phyloP scores from a whole-genome alignment of 805 yeast genomes.

The Teunomyces kruisii region DNA sequence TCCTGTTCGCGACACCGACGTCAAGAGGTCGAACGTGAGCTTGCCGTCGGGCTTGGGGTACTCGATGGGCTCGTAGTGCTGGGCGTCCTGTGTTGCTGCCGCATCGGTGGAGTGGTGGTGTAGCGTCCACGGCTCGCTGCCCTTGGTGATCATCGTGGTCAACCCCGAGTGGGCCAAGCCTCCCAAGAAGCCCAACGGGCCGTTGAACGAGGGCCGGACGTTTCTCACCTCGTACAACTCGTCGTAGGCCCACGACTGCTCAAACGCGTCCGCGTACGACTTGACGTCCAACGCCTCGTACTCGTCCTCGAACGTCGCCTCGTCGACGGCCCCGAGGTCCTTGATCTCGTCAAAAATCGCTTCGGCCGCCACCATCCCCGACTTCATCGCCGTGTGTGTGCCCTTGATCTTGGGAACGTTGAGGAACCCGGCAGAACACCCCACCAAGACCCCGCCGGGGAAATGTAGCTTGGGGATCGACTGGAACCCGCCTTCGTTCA shows the following conservation, averaged over 20 bases:
- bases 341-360: slow-evolving; percentile 50
- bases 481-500: slow-evolving; percentile 96
- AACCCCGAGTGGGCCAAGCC: slow-evolving; percentile 86
- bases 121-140: slow-evolving; percentile 87
- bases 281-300: slow-evolving; percentile 42
- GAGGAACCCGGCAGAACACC: slow-evolving; percentile 95
- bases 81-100: slow-evolving; percentile 65
- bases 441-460: slow-evolving; percentile 96
- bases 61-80: slow-evolving; percentile 64
- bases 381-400: slow-evolving; percentile 94
- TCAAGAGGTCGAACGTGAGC: slow-evolving; percentile 85
- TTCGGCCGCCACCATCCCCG: slow-evolving; percentile 95
- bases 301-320: slow-evolving; percentile 36
- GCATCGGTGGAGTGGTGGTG: slow-evolving; percentile 71
- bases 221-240: slow-evolving; percentile 87
- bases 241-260: slow-evolving; percentile 79
- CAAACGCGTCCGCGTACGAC: slow-evolving; percentile 62
- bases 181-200: slow-evolving; percentile 71
- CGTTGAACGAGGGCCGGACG: slow-evolving; percentile 86
- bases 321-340: slow-evolving; percentile 48
- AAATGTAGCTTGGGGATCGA: slow-evolving; percentile 86
- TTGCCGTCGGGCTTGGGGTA: slow-evolving; percentile 97
- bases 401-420: slow-evolving; percentile 98
- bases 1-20: slow-evolving; percentile 96
- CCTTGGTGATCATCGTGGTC: slow-evolving; percentile 74